Percentiles rank a stretch among this genome's conserved stretches.
Conservation (phyloP, 371 early-diverging fungal species). For the Antonospora locustae region DNA sequence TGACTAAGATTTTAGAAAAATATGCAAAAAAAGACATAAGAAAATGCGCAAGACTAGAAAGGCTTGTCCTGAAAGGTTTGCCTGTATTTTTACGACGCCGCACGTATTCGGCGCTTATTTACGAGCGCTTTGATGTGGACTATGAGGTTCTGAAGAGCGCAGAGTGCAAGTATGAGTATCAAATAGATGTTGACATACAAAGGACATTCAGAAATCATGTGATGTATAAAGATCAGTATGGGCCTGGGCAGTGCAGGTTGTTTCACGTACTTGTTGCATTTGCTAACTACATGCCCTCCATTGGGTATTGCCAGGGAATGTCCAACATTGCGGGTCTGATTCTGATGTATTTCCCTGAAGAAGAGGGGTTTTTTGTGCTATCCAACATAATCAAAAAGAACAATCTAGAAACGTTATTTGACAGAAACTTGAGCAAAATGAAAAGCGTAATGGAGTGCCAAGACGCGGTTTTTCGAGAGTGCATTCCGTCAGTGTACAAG, state of each 20-base stretch:
- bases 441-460: slow-evolving; percentile 46
- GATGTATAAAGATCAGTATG: slow-evolving; percentile 40
- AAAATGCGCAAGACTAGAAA: slow-evolving; percentile 3
- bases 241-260: slow-evolving; percentile 42
- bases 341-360: slow-evolving; percentile 51
- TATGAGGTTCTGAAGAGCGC: slow-evolving; percentile 9
- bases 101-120: slow-evolving; percentile 11
- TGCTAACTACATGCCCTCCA: slow-evolving; percentile 44
- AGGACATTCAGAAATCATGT: slow-evolving; percentile 39
- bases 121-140: background rate
- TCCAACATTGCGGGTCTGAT: slow-evolving; percentile 50
- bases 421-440: slow-evolving; percentile 44
- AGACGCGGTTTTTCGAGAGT: slow-evolving; percentile 30
- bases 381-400: slow-evolving; percentile 40
- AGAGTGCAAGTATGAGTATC: slow-evolving; percentile 28
- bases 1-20: no score
- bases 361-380: slow-evolving; percentile 49
- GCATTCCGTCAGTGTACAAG: slow-evolving; percentile 44
- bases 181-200: slow-evolving; percentile 47
- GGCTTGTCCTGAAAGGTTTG: slow-evolving; percentile 17
- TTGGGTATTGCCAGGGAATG: slow-evolving; percentile 57
- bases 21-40: slow-evolving; percentile 15
- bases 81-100: slow-evolving; percentile 29
- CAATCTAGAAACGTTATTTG: slow-evolving; percentile 50
- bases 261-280: slow-evolving; percentile 53